phyloP scores from a whole-genome alignment of 1,284 basidiomycete genomes.

The Fomitopsis betulina region DNA sequence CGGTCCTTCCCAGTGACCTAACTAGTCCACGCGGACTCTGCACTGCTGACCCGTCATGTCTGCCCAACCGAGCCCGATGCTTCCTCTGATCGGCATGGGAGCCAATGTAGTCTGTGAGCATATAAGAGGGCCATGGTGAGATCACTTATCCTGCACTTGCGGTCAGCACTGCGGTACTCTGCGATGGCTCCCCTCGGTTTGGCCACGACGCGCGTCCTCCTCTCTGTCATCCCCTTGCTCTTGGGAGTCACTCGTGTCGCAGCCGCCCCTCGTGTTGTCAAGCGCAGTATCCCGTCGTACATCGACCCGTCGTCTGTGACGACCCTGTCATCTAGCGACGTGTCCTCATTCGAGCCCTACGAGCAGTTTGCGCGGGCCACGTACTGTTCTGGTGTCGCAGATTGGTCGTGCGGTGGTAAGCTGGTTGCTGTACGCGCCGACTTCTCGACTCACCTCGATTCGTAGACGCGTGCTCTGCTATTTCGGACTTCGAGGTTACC shows the following conservation, averaged over 20 bases:
- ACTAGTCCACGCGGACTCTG: background rate
- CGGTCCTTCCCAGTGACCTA: background rate
- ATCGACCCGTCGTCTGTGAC: constrained; percentile 19
- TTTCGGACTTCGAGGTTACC: constrained; percentile 40
- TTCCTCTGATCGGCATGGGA: background rate
- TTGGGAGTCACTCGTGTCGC: background rate
- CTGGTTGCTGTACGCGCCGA: background rate
- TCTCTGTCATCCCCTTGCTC: background rate
- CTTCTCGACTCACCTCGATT: background rate
- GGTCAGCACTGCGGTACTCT: background rate
- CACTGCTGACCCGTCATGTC: background rate
- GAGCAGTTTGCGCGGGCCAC: constrained; percentile 49
- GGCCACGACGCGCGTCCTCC: background rate
- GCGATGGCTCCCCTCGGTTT: background rate
- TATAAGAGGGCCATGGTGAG: background rate
- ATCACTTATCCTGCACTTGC: background rate
- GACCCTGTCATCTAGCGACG: constrained; percentile 29
- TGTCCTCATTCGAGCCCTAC: constrained; percentile 38
- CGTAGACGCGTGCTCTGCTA: constrained; percentile 34
- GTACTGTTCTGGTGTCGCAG: constrained; percentile 40
- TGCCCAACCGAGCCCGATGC: background rate
- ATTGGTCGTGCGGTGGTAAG: constrained; percentile 44
- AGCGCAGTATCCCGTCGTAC: background rate
- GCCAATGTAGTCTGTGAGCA: no score
- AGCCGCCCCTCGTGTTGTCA: background rate